Evolutionary conservation across 148 eudicot species (phyloP).

Genomic region (Persicaria tinctoria): DNA sequence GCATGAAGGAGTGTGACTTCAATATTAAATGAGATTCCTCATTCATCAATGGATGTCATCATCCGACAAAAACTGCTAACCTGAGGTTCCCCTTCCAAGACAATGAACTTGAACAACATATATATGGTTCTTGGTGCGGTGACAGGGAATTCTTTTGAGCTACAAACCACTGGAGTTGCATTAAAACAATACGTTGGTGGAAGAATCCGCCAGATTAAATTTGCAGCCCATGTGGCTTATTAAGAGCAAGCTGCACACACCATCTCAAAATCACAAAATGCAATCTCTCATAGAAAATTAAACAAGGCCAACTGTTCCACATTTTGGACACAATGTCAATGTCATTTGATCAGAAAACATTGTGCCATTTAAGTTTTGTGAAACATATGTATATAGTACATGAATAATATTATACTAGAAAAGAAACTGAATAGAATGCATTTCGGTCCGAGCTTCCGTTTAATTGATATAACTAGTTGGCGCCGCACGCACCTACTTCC

Average conservation of each 20-base stretch:
- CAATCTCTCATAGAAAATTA: not conserved
- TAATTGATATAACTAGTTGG: too few species aligned
- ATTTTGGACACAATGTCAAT: too few species aligned
- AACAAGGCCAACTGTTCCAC: too few species aligned
- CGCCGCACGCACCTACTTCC: too few species aligned
- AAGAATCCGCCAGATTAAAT: constrained; percentile 89
- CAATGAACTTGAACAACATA: constrained; percentile 96
- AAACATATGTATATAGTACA: too few species aligned
- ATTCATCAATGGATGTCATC: not conserved
- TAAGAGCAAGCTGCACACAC: constrained; percentile 54
- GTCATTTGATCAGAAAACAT: too few species aligned
- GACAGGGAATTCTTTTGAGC: constrained; percentile 22
- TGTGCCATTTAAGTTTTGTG: too few species aligned
- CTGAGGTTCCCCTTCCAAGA: constrained; percentile 96
- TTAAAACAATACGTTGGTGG: constrained; percentile 92
- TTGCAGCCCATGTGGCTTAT: constrained; percentile 88
- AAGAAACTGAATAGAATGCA: too few species aligned
- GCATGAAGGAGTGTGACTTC: not conserved
- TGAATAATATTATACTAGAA: too few species aligned
- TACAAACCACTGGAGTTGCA: constrained; percentile 67
- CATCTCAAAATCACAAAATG: constrained; percentile 3
- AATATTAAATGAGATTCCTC: not conserved
- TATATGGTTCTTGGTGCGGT: constrained; percentile 34
- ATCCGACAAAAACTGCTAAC: constrained; percentile 25
- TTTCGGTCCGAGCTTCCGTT: too few species aligned